These are phyloP conservation scores for Solanum pennellii DNA, from an alignment of 257 asterid species.

Conservation along the genomic window DNA sequence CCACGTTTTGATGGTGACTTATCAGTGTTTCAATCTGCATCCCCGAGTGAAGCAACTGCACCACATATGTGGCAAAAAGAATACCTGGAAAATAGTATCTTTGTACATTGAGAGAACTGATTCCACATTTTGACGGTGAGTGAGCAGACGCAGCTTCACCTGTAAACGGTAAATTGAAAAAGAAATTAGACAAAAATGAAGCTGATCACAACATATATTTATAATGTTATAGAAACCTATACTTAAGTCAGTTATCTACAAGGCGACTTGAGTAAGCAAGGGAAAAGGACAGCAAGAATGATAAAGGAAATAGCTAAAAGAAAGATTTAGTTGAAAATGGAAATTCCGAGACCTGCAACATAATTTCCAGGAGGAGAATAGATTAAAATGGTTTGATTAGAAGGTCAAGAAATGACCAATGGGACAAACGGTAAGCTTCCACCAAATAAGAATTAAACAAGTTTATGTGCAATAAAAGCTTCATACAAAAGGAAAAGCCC, in stretches of 20 bases:
- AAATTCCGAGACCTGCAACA: neutral
- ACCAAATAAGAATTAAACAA: neutral
- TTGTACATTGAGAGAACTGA: slow-evolving; percentile 72
- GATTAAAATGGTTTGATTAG: neutral
- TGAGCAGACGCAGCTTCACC: slow-evolving; percentile 80
- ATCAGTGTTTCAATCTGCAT: neutral
- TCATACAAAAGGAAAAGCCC: neutral
- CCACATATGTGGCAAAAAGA: neutral
- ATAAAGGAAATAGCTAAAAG: neutral
- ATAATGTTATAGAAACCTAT: neutral
- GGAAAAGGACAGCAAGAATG: neutral
- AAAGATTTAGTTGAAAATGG: neutral
- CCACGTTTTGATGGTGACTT: neutral
- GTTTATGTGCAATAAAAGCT: neutral
- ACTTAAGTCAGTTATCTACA: neutral
- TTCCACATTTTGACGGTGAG: slow-evolving; percentile 82
- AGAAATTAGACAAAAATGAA: neutral
- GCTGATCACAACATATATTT: neutral
- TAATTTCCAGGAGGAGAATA: neutral
- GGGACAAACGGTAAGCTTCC: neutral
- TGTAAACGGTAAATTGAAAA: slow-evolving; percentile 9
- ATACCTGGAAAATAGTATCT: slow-evolving; percentile 54
- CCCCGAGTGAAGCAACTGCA: neutral
- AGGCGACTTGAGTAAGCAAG: neutral
- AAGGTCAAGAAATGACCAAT: neutral